Conservation (phyloP, 2,329 filamentous ascomycete species). For the Penicillium sp. region DNA sequence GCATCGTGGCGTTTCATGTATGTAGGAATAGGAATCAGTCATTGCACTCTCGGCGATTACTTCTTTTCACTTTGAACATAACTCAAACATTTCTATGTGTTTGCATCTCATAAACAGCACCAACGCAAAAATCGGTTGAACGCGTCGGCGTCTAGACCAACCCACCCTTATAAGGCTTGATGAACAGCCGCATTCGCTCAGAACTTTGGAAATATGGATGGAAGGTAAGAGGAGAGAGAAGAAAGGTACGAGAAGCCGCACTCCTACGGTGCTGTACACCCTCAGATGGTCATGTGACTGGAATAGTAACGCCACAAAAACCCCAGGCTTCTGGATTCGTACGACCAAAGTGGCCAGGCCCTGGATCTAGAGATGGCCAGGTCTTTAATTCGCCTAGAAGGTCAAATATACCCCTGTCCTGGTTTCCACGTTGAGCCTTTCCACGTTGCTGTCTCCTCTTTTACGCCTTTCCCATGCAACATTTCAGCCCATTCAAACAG, state of each 20-base stretch:
- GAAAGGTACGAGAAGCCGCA: background rate
- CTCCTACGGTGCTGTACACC: background rate
- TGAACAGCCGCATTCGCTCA: background rate
- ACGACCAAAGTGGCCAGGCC: slow-evolving; percentile 5
- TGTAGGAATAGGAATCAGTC: background rate
- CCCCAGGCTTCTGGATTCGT: background rate
- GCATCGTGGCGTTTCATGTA: slow-evolving; percentile 3
- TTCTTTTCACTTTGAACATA: background rate
- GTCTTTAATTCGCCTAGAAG: background rate
- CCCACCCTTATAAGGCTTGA: background rate
- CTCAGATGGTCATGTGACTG: background rate
- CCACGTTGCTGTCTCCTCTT: background rate
- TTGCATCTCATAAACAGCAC: no score
- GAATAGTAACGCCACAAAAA: background rate
- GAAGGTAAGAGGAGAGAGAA: background rate
- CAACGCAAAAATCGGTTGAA: no score
- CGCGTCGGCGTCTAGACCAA: background rate
- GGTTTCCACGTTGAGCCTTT: background rate
- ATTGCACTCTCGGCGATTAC: background rate
- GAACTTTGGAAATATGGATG: background rate
- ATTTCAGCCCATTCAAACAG: background rate
- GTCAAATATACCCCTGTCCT: background rate
- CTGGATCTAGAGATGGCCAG: slow-evolving; percentile 1
- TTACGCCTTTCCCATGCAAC: slow-evolving; percentile 6
- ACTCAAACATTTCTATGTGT: background rate